Base-by-base conservation (phyloP, 108 stramenopile species). In the Nitzschia putrida region DNA sequence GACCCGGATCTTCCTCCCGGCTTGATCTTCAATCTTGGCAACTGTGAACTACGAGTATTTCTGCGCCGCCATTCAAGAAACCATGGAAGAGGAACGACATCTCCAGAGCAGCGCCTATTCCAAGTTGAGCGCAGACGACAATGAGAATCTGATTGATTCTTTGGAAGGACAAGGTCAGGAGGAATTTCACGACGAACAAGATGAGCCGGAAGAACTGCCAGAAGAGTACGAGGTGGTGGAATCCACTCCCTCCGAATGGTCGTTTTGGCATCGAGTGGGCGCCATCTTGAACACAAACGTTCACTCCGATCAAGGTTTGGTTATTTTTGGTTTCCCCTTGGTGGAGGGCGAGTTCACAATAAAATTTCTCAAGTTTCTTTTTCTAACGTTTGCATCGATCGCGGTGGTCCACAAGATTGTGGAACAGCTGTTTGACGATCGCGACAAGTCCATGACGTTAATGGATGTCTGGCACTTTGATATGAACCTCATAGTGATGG, bases 301-400 rank as follows among this genome's bases (percentile, higher is more conserved):
- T 1, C 24, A 69, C 6, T 61, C 75, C 8, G 68, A 76, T 26
- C 25, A 44, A 7, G 54, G 58, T 0, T 12, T 76, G 1, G 26
- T 26, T 3, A 47, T 68, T 53, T 26, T 45, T 2, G 68, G 61
- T 21, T 44, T 42, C 29, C 54, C 54, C 0, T 7, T 69, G 40
- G 45, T 77, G 14, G 81, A 78, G 0, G 73, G 81, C 11, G 64
- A 51, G 6, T 61, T 70, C 18, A 59, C 66, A 11, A 71, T 86
- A 40, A 84, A 85, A 71, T 69, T 86, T 10, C 50, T 85, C 41
- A 88, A 87, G 59, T 83, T 91, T 42, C 21, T 82, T 20, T 20
- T 44, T 9, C 29, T 72, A 22, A 81, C 85, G 12, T 72, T 80
- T 51, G 39, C 71, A 23, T 59, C 47, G 13, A 78, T 91, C 44